phyloP scores from a whole-genome alignment of 108 stramenopile genomes.

The Stephanodiscus minutulus region DNA sequence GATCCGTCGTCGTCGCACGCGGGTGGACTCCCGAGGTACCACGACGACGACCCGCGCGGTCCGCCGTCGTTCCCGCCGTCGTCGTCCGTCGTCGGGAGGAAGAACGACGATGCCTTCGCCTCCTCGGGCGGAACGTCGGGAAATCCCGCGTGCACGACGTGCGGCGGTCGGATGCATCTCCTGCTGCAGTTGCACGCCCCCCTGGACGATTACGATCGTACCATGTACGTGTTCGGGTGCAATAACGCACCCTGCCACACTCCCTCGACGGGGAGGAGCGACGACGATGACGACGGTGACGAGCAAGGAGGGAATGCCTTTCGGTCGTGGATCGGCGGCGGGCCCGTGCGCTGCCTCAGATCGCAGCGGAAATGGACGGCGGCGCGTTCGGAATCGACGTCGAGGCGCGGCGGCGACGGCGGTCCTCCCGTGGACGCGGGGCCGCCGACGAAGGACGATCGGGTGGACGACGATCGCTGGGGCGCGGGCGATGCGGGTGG shows the following conservation, averaged over 20 bases:
- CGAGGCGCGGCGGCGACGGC: conserved; percentile 28
- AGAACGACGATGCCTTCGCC: background rate
- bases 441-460: too few relatives aligned
- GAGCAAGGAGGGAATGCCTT: conserved; percentile 28
- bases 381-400: too few relatives aligned
- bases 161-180: conserved; percentile 55
- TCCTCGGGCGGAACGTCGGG: background rate
- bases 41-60: conserved; percentile 19
- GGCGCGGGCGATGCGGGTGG: too few relatives aligned
- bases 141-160: conserved; percentile 49
- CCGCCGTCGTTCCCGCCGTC: background rate
- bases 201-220: conserved; percentile 42
- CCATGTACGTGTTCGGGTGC: conserved; percentile 60
- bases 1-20: conserved; percentile 49
- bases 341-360: conserved; percentile 52
- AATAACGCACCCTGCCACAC: conserved; percentile 52
- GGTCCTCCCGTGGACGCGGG: too few relatives aligned
- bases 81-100: background rate
- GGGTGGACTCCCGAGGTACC: conserved; percentile 52
- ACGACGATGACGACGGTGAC: background rate
- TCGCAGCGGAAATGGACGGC: conserved; percentile 24
- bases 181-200: conserved; percentile 61
- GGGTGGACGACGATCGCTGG: conserved; percentile 26
- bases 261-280: background rate
- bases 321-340: conserved; percentile 42